phyloP scores from a whole-genome alignment of 2,329 filamentous ascomycete species.

The Talaromyces pinophilus region DNA sequence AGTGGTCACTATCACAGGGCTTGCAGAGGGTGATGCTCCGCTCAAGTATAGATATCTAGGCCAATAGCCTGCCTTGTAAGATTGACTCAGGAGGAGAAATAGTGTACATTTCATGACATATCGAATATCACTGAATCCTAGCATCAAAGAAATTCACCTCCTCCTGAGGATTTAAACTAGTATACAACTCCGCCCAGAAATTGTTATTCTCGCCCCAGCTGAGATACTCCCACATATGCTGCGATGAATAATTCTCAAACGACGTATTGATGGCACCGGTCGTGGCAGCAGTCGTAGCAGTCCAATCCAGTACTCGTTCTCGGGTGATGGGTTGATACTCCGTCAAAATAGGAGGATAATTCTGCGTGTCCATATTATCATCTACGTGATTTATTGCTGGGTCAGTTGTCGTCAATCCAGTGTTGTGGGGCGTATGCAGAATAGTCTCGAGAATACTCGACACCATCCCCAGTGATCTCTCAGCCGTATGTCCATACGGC shows the following conservation, averaged over 20 bases:
- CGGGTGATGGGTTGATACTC: constrained; percentile 11
- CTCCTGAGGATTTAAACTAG: constrained; percentile 29
- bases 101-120: not conserved
- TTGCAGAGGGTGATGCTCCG: constrained; percentile 7
- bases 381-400: not conserved
- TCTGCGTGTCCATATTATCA: not conserved
- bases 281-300: not conserved
- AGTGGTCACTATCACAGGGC: constrained; percentile 8
- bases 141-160: constrained; percentile 52
- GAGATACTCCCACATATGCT: constrained; percentile 58
- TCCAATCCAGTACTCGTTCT: constrained; percentile 11
- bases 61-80: not conserved
- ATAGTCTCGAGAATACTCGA: not conserved
- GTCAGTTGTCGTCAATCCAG: not conserved
- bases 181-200: constrained; percentile 45
- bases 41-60: constrained; percentile 20
- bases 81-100: constrained; percentile 27
- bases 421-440: not conserved
- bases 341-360: not conserved
- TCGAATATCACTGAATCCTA: not conserved
- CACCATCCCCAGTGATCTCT: not conserved
- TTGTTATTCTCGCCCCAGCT: constrained; percentile 54
- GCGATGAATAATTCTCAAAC: constrained; percentile 58
- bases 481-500: constrained; percentile 13
- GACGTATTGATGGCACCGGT: not conserved